Evolutionary conservation across 192 early-diverging fungal species (phyloP), one percentile per base, ranked within the genome.

Genomic region (Entomortierella chlamydospora): DNA sequence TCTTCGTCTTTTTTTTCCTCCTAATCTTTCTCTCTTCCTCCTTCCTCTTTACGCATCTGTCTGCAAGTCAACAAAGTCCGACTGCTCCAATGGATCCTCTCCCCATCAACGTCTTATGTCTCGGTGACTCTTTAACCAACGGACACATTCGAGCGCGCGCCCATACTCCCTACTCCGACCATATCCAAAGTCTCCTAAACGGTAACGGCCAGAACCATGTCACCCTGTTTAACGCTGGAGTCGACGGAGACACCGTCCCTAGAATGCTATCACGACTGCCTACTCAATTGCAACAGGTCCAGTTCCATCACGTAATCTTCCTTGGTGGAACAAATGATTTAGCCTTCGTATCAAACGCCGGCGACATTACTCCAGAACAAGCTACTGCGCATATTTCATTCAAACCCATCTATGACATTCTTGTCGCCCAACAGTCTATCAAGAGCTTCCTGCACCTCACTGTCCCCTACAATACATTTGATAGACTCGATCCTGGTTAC

Each of bases 241-340:
- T 70, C 34, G 37, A 70, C 26, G 68, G 58, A 43, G 68, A 70
- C 13, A 70, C 68, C 10, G 33, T 54, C 1, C 6, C 9, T 0
- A 12, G 54, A 15, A 70, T 70, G 18, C 33, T 60, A 41, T 30
- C 47, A 22, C 57, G 68, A 10, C 58, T 70, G 2, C 0, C 20
- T 9, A 17, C 6, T 10, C 28, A 43, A 7, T 25, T 70, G 25
- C 45, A 28, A 31, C 4, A 68, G 23, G 51, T 37, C 25, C 20
- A 52, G 2, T 70, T 42, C 42, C 43, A 61, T 12, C 23, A 50
- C 11, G 49, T 70, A 12, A 33, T 61, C 12, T 33, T 70, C 47
- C 31, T 70, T 4, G 68, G 33, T 33, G 68, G 68, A 13, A 70
- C 58, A 18, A 70, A 70, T 58, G 68, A 70, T 29, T 31, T 70